Conservation (phyloP, 306 rosid genomes). For the Styphnolobium japonicum region DNA sequence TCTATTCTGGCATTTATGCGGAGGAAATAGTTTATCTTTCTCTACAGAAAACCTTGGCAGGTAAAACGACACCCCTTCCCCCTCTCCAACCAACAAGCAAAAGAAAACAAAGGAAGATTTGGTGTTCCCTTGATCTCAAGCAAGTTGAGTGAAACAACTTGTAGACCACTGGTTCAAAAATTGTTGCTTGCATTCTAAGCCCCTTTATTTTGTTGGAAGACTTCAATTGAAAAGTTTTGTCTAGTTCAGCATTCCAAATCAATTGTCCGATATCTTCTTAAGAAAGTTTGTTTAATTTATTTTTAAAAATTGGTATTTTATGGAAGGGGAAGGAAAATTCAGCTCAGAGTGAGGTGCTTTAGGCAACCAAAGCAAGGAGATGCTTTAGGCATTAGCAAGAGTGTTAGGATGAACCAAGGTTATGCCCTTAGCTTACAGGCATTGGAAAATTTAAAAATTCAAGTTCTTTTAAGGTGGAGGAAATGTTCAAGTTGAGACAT, state of each 20-base stretch:
- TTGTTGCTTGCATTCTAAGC: background rate
- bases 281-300: background rate
- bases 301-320: background rate
- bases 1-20: background rate
- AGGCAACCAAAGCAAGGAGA: too few relatives aligned
- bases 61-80: background rate
- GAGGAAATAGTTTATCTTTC: background rate
- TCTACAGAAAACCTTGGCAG: background rate
- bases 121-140: background rate
- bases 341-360: too few relatives aligned
- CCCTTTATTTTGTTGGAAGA: too few relatives aligned
- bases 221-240: background rate
- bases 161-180: background rate
- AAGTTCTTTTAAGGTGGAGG: background rate
- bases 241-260: background rate
- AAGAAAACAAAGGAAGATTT: too few relatives aligned
- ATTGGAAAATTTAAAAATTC: background rate
- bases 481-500: background rate
- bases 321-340: background rate
- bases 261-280: too few relatives aligned
- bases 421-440: too few relatives aligned
- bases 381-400: too few relatives aligned
- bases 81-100: too few relatives aligned
- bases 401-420: too few relatives aligned
- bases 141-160: background rate